A percentile compares a stretch with the other conserved stretches of the same genome.
phyloP scores from a whole-genome alignment of 1,284 basidiomycete species.

The Moniliophthora roreri region DNA sequence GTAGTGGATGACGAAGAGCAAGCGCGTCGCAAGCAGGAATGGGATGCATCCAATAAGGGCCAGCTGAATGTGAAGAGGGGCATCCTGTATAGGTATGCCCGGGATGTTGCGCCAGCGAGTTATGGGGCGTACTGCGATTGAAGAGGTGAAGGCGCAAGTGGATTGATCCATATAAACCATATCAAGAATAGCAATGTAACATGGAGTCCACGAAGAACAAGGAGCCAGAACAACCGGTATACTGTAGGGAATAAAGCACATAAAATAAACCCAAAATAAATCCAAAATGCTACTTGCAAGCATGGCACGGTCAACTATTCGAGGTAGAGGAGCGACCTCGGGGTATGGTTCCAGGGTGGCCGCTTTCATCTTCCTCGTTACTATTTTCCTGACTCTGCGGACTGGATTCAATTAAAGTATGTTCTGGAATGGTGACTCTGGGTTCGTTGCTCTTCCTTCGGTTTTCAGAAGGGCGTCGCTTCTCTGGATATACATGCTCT shows the following conservation, averaged over 20 bases:
- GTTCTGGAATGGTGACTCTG: no score
- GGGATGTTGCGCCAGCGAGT: slow-evolving; percentile 79
- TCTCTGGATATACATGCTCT: slow-evolving; percentile 34
- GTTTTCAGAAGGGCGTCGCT: neutral
- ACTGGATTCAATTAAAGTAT: neutral
- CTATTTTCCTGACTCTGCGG: neutral
- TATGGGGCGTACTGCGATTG: slow-evolving; percentile 79
- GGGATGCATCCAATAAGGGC: slow-evolving; percentile 66
- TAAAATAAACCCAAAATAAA: no score
- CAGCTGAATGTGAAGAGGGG: slow-evolving; percentile 73
- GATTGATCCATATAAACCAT: slow-evolving; percentile 14
- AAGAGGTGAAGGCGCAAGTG: slow-evolving; percentile 19
- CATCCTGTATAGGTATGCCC: slow-evolving; percentile 71
- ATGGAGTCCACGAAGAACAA: no score
- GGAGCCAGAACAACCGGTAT: no score
- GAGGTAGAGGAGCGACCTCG: no score
- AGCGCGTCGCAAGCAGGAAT: slow-evolving; percentile 64
- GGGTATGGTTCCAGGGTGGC: neutral
- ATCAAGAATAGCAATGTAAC: no score
- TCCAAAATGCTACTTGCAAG: no score
- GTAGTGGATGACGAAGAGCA: slow-evolving; percentile 82
- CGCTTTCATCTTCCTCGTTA: no score
- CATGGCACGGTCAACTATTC: no score
- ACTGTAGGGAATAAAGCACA: no score
- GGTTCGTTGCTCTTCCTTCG: neutral